Evolutionary conservation across 495 filamentous ascomycete genomes (phyloP).

Genomic region (Rhypophila decipiens): DNA sequence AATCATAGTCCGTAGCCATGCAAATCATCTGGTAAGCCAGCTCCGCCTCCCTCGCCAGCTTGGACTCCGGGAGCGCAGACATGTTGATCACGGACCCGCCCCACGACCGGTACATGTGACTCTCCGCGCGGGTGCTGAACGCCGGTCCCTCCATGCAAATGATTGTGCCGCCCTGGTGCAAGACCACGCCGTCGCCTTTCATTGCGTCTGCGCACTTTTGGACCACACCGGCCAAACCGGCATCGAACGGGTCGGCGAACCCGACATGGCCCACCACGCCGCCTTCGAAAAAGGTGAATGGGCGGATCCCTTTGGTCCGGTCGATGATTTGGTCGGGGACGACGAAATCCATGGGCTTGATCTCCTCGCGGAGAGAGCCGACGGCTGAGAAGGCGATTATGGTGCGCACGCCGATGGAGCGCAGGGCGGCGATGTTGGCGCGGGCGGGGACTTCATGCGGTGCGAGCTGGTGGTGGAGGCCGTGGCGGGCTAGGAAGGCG

Average conservation of each 20-base stretch:
- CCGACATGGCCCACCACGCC: slow-evolving; percentile 91
- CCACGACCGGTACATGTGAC: slow-evolving; percentile 86
- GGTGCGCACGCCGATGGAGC: slow-evolving; percentile 78
- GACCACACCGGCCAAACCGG: slow-evolving; percentile 64
- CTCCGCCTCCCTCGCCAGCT: slow-evolving; percentile 93
- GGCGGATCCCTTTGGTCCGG: slow-evolving; percentile 87
- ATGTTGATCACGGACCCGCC: slow-evolving; percentile 95
- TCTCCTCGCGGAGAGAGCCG: slow-evolving; percentile 82
- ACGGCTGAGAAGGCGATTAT: slow-evolving; percentile 95
- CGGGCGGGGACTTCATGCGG: slow-evolving; percentile 87
- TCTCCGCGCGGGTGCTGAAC: slow-evolving; percentile 96
- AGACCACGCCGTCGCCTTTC: slow-evolving; percentile 66
- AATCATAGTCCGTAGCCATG: slow-evolving; percentile 99
- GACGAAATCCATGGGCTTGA: slow-evolving; percentile 92
- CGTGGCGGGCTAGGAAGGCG: slow-evolving; percentile 92
- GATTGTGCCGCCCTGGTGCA: slow-evolving; percentile 74
- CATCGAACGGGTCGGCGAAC: slow-evolving; percentile 93
- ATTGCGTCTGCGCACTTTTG: slow-evolving; percentile 65
- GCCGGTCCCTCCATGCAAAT: slow-evolving; percentile 97
- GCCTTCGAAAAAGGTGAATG: slow-evolving; percentile 93
- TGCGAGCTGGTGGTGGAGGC: slow-evolving; percentile 76
- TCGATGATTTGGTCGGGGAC: slow-evolving; percentile 96
- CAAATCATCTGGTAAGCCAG: slow-evolving; percentile 96
- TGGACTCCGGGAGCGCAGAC: slow-evolving; percentile 92
- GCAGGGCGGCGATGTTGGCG: slow-evolving; percentile 93